Evolutionary conservation across 2,329 filamentous ascomycete species (phyloP), one percentile per base, ranked within the genome.

Genomic region (Neofusicoccum kwambonambiense): DNA sequence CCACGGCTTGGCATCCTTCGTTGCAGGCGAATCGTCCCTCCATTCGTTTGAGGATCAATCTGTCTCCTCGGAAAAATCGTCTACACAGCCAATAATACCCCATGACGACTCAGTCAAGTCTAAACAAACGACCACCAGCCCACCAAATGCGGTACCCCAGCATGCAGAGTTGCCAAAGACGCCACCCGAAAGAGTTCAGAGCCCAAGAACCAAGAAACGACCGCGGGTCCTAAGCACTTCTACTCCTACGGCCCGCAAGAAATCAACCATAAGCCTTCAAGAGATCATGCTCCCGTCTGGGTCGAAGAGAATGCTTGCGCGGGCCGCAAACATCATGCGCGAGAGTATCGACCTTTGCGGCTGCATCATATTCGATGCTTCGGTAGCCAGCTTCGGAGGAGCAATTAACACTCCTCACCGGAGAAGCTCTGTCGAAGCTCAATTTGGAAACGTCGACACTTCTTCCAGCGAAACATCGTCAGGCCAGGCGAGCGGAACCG

Each of bases 261-360:
- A 17, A 27, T 37, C 37, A 4, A 54, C 41, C 4, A 17, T 31
- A 3, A 58, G 54, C 13, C 57, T 66, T 5, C 66, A 66, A 34
- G 62, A 67, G 3, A 52, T n/a, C 15, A 64, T 67, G 15, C 42
- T 68, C 3, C 61, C 67, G 11, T n/a, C 56, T 4, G 56, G 62
- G 2, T 44, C 64, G 2, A 67, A 63, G 39, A 22, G 70, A 4
- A 72, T 75, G 6, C 78, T 78, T 45, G 71, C 69, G 19, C 67
- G 76, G 34, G 76, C 76, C 8, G 74, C 75, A 3, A 75, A 73
- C 49, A 78, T 78, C 72, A 77, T 78, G n/a, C 70, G 75, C 0
- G 74, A 77, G 51, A 72, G 74, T 0, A 76, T 73, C 8, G 76
- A 78, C 62, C 70, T 75, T 9, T 75, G 77, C 50, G 76, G 76